Evolutionary conservation across 441 rosid species (phyloP), one percentile per base, ranked within the genome.

Genomic region (Hura crepitans): DNA sequence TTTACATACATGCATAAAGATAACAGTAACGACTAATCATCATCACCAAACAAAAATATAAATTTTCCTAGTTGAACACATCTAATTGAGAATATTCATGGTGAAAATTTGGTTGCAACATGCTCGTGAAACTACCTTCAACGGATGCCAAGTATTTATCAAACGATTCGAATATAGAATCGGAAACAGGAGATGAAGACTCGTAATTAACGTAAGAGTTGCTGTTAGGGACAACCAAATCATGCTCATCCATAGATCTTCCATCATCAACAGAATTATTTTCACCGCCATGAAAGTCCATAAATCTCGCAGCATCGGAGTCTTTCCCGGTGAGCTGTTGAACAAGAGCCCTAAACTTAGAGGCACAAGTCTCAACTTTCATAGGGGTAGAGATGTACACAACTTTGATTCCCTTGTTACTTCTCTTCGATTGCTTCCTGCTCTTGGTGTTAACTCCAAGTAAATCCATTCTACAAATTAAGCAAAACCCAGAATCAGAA

Each of bases 291-390:
- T 37, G 33, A 22, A 12, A 25, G 20, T 78, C 75, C 78, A 61
- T 68, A 17, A 74, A 72, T 35, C 76, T 53, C 2, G 74, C 69
- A 43, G 81, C 65, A 65, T 89, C 88, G 2, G 91, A 87, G 70
- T 91, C 86, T 71, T 90, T 87, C 0, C 97, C 96, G 20, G 97
- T 92, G 71, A 92, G 97, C 64, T 90, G 87, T 75, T 92, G 97
- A 5, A 92, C 97, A 28, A 88, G 77, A 72, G 87, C 94, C 72
- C 96, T 83, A 28, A 92, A 92, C 66, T 86, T 75, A 0, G 97
- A 83, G 7, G 94, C 94, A 65, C 90, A 82, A 18, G 89, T 88
- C 66, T 81, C 30, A 33, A 92, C 86, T 79, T 80, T 92, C 92
- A 89, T 80, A 43, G 97, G 97, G 74, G 79, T 89, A 0, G 96